Conservation (phyloP, 108 stramenopile genomes). For the Pseudonitzschia pungens region DNA sequence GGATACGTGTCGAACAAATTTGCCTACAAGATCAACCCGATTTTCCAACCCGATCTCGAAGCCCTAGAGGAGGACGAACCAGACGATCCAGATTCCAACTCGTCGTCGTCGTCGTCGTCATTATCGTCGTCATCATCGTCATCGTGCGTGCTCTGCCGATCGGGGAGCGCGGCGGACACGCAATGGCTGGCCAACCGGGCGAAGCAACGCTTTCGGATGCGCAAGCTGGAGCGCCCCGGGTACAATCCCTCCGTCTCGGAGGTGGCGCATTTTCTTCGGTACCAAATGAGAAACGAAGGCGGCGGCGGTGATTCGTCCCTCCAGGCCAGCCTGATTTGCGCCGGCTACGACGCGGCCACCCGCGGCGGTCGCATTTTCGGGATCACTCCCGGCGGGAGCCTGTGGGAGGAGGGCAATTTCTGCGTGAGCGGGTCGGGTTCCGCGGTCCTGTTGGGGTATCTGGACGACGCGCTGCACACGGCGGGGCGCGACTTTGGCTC, state of each 20-base stretch:
- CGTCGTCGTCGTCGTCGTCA: too few species aligned
- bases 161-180: constrained; percentile 86
- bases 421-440: constrained; percentile 78
- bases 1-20: constrained; percentile 77
- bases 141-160: constrained; percentile 76
- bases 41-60: constrained; percentile 8
- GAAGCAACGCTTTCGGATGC: constrained; percentile 42
- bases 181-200: constrained; percentile 59
- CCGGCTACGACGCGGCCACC: constrained; percentile 53
- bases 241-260: constrained; percentile 49
- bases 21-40: constrained; percentile 59
- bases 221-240: constrained; percentile 31
- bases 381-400: constrained; percentile 50
- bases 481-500: constrained; percentile 14
- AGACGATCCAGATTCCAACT: too few species aligned
- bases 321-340: constrained; percentile 74
- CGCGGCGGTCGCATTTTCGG: constrained; percentile 53
- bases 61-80: constrained; percentile 13
- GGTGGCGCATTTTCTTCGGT: constrained; percentile 62
- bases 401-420: constrained; percentile 59
- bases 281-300: constrained; percentile 35
- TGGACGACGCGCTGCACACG: constrained; percentile 40
- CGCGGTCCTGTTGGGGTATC: constrained; percentile 61
- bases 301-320: constrained; percentile 13
- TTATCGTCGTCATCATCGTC: constrained; percentile 3